Evolutionary conservation across 164 flowering plant genomes (phyloP), one percentile per base, ranked within the genome.

Genomic region (Piper betle): DNA sequence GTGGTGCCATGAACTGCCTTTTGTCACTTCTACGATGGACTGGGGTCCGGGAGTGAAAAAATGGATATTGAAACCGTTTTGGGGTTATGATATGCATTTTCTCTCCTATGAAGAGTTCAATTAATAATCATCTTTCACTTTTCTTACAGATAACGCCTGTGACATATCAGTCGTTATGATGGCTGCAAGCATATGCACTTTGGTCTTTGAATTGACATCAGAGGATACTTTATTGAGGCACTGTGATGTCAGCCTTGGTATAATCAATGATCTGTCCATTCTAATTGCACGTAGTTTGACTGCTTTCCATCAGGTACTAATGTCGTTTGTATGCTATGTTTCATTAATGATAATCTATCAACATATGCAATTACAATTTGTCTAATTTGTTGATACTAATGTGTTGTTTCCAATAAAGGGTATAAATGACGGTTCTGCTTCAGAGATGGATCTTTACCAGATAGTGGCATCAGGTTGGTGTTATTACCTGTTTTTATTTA

Each of bases 111-210:
- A 10, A 40, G 13, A 19, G 17, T 48, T n/a, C 37, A 2, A 50
- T 43, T 61, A 10, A 52, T 12, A 20, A 33, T 15, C 48, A 52
- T 55, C 17, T 41, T 19, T 54, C 15, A 25, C 25, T 33, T 42
- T 63, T 63, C 50, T n/a, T 42, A 69, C 37, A 16, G 41, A 52
- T 39, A 20, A 5, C 57, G 1, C 5, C 57, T 17, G 33, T 68
- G 73, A 33, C 62, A 62, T 52, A 7, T 78, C 90, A 64, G 53
- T 77, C 55, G 66, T 82, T 18, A 83, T 86, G 88, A 87, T 87
- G 94, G 92, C 88, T 65, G 72, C 97, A 68, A 82, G 85, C 75
- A 80, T 93, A 62, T 84, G 92, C 59, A 33, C 92, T 9, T 70
- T 93, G 66, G 65, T 93, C 65, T 75, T 90, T 63, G 91, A 82